A percentile compares a stretch with the other conserved stretches of the same genome.
Conservation (phyloP, 1,284 basidiomycete genomes). For the Fomes fomentarius region DNA sequence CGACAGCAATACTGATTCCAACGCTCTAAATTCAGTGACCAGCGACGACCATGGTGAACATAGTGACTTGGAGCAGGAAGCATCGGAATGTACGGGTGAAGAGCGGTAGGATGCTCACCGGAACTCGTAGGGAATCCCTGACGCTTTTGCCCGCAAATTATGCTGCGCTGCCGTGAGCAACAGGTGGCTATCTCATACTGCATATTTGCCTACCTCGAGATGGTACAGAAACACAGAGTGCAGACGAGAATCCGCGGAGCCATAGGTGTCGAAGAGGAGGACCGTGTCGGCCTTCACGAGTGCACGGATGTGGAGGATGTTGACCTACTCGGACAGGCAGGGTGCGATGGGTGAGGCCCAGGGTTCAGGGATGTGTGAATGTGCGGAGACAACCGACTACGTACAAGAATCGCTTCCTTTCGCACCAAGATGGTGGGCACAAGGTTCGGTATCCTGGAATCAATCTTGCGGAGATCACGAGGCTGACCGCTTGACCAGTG, state of each 20-base stretch:
- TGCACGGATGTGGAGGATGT: conserved; percentile 93
- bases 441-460: conserved; percentile 91
- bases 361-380: neutral
- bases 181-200: neutral
- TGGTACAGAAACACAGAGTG: conserved; percentile 90
- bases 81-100: neutral
- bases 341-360: too few relatives aligned
- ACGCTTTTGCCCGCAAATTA: conserved; percentile 72
- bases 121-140: conserved; percentile 86
- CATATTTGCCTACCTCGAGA: conserved; percentile 63
- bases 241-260: conserved; percentile 81
- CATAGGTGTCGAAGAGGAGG: conserved; percentile 90
- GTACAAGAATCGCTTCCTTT: conserved; percentile 84
- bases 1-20: conserved; percentile 89
- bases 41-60: conserved; percentile 4
- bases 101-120: conserved; percentile 52
- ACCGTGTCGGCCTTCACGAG: conserved; percentile 94
- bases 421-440: conserved; percentile 94
- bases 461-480: conserved; percentile 96
- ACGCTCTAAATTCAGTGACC: conserved; percentile 66
- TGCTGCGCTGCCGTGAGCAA: conserved; percentile 52
- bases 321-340: conserved; percentile 56
- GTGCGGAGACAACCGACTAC: conserved; percentile 29
- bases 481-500: conserved; percentile 56
- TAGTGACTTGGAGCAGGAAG: neutral